phyloP scores from a whole-genome alignment of 805 yeast genomes.

The Candida caryicola region DNA sequence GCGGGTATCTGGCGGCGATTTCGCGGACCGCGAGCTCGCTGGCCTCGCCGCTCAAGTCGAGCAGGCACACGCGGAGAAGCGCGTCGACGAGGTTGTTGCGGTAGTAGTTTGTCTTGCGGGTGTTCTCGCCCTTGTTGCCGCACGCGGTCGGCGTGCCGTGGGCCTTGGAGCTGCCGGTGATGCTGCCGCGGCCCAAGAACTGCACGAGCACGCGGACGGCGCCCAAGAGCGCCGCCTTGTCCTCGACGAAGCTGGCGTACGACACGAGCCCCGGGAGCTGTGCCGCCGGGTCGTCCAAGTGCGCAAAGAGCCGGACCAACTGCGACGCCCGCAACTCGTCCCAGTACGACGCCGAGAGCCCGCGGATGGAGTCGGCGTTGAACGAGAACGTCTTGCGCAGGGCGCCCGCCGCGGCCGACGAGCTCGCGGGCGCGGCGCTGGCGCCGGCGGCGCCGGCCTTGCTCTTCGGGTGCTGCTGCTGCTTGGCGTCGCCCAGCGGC shows the following conservation, averaged over 20 bases:
- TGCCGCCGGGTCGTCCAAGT: slow-evolving; percentile 51
- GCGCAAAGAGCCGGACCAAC: slow-evolving; percentile 52
- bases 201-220: slow-evolving; percentile 40
- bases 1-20: slow-evolving; percentile 20
- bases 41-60: slow-evolving; percentile 30
- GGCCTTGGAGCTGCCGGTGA: slow-evolving; percentile 43
- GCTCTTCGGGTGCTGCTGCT: background rate
- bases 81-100: slow-evolving; percentile 55
- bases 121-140: slow-evolving; percentile 20
- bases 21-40: slow-evolving; percentile 34
- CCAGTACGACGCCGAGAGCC: slow-evolving; percentile 42
- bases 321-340: slow-evolving; percentile 58
- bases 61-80: slow-evolving; percentile 42
- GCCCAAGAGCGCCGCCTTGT: slow-evolving; percentile 9
- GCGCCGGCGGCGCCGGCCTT: background rate
- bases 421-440: background rate
- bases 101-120: slow-evolving; percentile 28
- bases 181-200: slow-evolving; percentile 46
- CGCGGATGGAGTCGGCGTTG: slow-evolving; percentile 16
- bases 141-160: slow-evolving; percentile 32
- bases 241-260: slow-evolving; percentile 38
- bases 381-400: slow-evolving; percentile 15
- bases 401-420: slow-evolving; percentile 1
- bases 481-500: background rate
- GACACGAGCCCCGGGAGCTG: slow-evolving; percentile 59